phyloP scores from a whole-genome alignment of 2,329 filamentous ascomycete species.

The Trichoderma lentiforme region DNA sequence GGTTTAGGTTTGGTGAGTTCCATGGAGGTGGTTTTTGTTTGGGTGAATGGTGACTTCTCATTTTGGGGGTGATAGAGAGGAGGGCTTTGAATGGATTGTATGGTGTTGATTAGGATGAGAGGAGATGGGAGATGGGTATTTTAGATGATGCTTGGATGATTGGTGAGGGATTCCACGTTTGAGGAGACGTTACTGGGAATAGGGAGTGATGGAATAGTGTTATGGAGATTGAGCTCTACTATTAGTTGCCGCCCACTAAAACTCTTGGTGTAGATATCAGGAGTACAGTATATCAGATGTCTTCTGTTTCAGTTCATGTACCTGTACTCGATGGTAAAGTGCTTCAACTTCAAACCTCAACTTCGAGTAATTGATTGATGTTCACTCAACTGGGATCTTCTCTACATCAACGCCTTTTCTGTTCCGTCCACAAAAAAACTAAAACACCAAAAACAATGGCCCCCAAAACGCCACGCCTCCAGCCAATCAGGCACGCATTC shows the following conservation, averaged over 20 bases:
- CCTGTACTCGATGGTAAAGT: neutral
- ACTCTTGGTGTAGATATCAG: neutral
- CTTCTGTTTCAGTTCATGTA: neutral
- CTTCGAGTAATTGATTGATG: neutral
- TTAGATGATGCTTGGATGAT: neutral
- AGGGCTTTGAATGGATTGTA: neutral
- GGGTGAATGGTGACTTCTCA: no score
- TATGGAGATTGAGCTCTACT: neutral
- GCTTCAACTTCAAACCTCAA: neutral
- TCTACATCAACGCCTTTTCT: neutral
- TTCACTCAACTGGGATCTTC: neutral
- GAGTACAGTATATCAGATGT: neutral
- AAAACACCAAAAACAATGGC: neutral
- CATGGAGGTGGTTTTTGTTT: neutral
- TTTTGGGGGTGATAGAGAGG: neutral
- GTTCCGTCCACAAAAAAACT: neutral
- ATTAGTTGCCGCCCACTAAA: neutral
- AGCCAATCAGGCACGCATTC: neutral
- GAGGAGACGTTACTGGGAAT: neutral
- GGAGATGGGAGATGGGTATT: neutral
- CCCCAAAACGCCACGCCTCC: neutral
- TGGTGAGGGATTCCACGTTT: neutral
- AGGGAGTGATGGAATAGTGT: neutral
- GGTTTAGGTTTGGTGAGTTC: neutral
- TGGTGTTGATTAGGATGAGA: neutral